Evolutionary conservation across 2,329 filamentous ascomycete species (phyloP), one percentile per base, ranked within the genome.

Genomic region (Fonsecaea monophora): DNA sequence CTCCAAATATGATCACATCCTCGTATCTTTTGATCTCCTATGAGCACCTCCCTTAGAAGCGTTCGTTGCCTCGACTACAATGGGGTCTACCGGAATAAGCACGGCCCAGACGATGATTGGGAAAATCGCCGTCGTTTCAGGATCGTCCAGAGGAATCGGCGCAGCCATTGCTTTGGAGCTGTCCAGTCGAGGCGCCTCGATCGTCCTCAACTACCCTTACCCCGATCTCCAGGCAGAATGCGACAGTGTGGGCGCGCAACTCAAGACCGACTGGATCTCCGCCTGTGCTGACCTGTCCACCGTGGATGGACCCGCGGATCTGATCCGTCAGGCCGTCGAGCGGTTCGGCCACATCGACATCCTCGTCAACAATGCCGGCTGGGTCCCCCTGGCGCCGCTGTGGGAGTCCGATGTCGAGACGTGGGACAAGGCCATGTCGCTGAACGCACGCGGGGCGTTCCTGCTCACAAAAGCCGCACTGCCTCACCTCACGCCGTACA

Each of bases 121-220:
- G 9, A 68, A 82, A 73, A 79, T 84, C 60, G 79, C 84, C 62
- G 80, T 82, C 62, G 72, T 86, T 30, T 84, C 83, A 4, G 84
- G 84, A 25, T 79, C 80, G 18, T 79, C 80, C 2, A 78, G 77
- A 4, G 84, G 84, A 21, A 86, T 86, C 57, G 84, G 83, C 18
- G 78, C 82, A 15, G 80, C 80, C 15, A 82, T 82, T 9, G 81
- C 83, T 9, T 75, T 78, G 25, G 77, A 82, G 15, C 78, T 85
- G 1, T 77, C 81, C 62, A 70, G 74, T 1, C 76, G 77, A 32
- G 83, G 83, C 32, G 83, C 82, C 2, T 75, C 67, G 3, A 69
- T 86, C 4, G 83, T 83, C 5, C 74, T 86, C 68, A 66, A 65
- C 45, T 65, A 70, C 38, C 67, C 67, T 8, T 37, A 45, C 9